Percentiles rank a stretch among this genome's conserved stretches.
Conservation (phyloP, 164 flowering plant species). For the Vitis riparia region DNA sequence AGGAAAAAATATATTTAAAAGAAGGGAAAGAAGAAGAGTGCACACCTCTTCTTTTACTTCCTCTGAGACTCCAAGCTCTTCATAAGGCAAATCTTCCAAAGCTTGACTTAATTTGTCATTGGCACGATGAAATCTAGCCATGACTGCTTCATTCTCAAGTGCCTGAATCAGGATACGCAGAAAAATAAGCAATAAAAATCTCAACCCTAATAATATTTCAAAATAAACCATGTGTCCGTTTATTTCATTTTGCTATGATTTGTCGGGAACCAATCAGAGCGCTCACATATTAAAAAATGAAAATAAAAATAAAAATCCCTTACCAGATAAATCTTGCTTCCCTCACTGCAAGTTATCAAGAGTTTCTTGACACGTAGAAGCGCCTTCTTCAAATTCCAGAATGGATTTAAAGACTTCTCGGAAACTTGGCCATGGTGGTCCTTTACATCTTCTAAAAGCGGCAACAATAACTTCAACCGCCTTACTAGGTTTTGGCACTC, state of each 20-base stretch:
- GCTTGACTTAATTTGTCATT: constrained; percentile 52
- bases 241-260: too few species aligned
- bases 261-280: too few species aligned
- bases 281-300: background rate
- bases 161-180: constrained; percentile 35
- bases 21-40: background rate
- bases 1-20: too few species aligned
- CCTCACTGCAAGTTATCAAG: constrained; percentile 53
- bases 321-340: constrained; percentile 86
- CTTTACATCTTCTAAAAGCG: constrained; percentile 60
- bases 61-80: constrained; percentile 62
- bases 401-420: constrained; percentile 15
- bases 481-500: constrained; percentile 56
- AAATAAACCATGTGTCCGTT: background rate
- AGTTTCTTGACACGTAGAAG: constrained; percentile 51
- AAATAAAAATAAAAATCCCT: constrained; percentile 11
- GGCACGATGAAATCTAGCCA: constrained; percentile 49
- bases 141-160: constrained; percentile 54
- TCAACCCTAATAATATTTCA: background rate
- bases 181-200: background rate
- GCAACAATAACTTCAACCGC: constrained; percentile 61
- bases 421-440: constrained; percentile 37
- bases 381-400: constrained; percentile 48
- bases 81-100: constrained; percentile 51
- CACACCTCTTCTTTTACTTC: constrained; percentile 77